Percentiles rank a stretch among this genome's conserved stretches.
Conservation (phyloP, 2,329 filamentous ascomycete species). For the Pyricularia pennisetigena region DNA sequence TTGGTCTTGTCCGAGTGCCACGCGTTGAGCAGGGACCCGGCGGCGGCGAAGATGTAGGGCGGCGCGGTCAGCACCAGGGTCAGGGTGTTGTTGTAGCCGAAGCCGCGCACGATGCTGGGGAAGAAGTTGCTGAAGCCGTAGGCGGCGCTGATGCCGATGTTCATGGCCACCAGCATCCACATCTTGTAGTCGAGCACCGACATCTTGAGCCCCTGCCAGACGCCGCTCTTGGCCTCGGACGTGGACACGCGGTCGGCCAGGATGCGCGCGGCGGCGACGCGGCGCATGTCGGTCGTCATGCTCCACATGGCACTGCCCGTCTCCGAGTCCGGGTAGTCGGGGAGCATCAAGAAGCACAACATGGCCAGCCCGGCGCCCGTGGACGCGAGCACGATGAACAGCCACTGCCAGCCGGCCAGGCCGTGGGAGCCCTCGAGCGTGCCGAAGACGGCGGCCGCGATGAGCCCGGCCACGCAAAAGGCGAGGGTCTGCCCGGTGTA, state of each 20-base stretch:
- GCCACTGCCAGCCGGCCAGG: constrained; percentile 38
- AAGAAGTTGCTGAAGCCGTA: constrained; percentile 15
- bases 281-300: constrained; percentile 16
- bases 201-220: constrained; percentile 53
- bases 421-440: constrained; percentile 34
- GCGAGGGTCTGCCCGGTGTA: constrained; percentile 53
- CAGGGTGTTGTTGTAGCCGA: constrained; percentile 24
- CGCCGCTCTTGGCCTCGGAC: constrained; percentile 22
- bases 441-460: constrained; percentile 49
- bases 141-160: constrained; percentile 31
- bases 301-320: constrained; percentile 13
- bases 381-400: not conserved
- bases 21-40: constrained; percentile 5
- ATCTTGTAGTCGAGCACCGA: constrained; percentile 61
- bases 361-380: constrained; percentile 9
- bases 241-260: constrained; percentile 26
- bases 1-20: constrained; percentile 1
- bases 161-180: constrained; percentile 40
- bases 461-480: constrained; percentile 55
- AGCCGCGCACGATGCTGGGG: constrained; percentile 20
- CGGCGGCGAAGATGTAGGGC: constrained; percentile 30
- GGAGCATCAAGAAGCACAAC: constrained; percentile 24
- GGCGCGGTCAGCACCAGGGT: constrained; percentile 35
- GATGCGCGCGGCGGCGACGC: constrained; percentile 16
- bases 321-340: constrained; percentile 27